These are phyloP conservation scores for Nakaseomyces bracarensis DNA, from an alignment of 1,139 yeast genomes.

Conservation along the genomic window DNA sequence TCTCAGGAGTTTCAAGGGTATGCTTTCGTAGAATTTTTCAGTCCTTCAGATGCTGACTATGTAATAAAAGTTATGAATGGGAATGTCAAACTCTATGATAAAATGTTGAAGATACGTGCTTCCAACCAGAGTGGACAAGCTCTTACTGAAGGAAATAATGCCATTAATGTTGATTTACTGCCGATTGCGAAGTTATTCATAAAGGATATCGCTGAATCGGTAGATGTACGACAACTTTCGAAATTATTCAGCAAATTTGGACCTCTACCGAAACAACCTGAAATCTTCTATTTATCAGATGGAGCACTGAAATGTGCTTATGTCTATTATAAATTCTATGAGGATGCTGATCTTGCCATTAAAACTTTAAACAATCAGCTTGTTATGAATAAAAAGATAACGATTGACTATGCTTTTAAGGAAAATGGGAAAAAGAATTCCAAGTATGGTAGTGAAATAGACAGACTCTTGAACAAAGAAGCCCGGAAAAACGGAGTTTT, in stretches of 20 bases:
- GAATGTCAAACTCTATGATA: slow-evolving; percentile 52
- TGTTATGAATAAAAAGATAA: slow-evolving; percentile 57
- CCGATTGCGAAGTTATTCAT: slow-evolving; percentile 73
- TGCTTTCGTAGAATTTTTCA: slow-evolving; percentile 73
- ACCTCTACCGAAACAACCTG: slow-evolving; percentile 44
- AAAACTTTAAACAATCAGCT: slow-evolving; percentile 60
- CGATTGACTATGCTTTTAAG: slow-evolving; percentile 66
- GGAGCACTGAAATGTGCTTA: slow-evolving; percentile 58
- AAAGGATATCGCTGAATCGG: slow-evolving; percentile 61
- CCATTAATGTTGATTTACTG: slow-evolving; percentile 32
- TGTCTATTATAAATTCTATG: slow-evolving; percentile 51
- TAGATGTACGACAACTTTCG: slow-evolving; percentile 50
- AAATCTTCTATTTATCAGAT: slow-evolving; percentile 44
- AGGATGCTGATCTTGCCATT: slow-evolving; percentile 65
- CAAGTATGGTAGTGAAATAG: slow-evolving; percentile 75
- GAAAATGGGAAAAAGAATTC: slow-evolving; percentile 46
- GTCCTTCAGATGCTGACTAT: slow-evolving; percentile 60
- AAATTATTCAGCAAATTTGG: slow-evolving; percentile 72
- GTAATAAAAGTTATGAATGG: slow-evolving; percentile 49
- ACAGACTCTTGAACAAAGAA: slow-evolving; percentile 62
- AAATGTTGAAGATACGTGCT: slow-evolving; percentile 51
- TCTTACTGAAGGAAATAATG: slow-evolving; percentile 19
- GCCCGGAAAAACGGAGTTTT: slow-evolving; percentile 39
- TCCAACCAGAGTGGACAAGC: slow-evolving; percentile 33
- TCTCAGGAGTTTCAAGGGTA: slow-evolving; percentile 70